These are phyloP conservation scores for Panicum hallii DNA, from an alignment of 202 grass and related monocot genomes.

Conservation along the genomic window DNA sequence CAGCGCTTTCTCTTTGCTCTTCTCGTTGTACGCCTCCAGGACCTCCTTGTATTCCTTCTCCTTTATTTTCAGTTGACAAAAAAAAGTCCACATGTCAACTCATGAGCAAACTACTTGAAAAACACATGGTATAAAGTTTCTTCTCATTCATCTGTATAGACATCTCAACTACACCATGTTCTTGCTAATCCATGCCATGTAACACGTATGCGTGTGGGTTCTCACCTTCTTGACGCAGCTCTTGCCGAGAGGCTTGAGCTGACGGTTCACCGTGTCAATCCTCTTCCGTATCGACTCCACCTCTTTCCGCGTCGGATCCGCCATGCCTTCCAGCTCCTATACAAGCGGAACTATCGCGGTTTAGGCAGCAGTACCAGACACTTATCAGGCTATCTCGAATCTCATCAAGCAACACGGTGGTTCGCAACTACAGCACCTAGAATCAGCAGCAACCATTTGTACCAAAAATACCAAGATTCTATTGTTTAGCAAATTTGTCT, in stretches of 20 bases:
- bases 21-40: slow-evolving; percentile 87
- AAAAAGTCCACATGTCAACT: neutral
- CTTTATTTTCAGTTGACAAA: slow-evolving; percentile 41
- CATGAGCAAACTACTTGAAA: neutral
- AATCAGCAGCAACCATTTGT: neutral
- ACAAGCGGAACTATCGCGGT: neutral
- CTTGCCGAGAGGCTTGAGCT: slow-evolving; percentile 89
- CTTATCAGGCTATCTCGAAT: neutral
- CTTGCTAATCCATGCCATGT: neutral
- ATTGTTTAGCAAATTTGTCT: neutral
- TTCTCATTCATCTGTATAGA: neutral
- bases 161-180: neutral
- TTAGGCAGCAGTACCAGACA: neutral
- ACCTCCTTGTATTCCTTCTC: slow-evolving; percentile 96
- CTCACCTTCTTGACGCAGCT: slow-evolving; percentile 86
- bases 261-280: slow-evolving; percentile 81
- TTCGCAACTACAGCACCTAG: neutral
- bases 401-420: neutral
- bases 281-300: slow-evolving; percentile 74
- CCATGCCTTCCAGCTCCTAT: slow-evolving; percentile 96
- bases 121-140: neutral
- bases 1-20: slow-evolving; percentile 86
- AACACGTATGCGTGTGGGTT: neutral
- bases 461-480: neutral
- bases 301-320: slow-evolving; percentile 89